Evolutionary conservation across 805 yeast genomes (phyloP).

Genomic region (Pichia californica): DNA sequence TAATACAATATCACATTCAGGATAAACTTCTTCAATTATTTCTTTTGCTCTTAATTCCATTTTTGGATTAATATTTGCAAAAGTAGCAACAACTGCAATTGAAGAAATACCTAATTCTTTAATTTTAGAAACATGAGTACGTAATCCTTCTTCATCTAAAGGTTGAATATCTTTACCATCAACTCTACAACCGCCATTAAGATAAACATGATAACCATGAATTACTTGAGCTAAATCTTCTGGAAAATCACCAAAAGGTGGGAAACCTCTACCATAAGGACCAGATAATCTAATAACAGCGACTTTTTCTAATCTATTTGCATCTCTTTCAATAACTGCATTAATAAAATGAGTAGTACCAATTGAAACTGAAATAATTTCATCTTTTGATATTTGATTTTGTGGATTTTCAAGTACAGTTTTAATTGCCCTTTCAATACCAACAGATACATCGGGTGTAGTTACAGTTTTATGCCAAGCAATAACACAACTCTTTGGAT

Average conservation of each 20-base stretch:
- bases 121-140: not conserved
- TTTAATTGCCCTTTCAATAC: not conserved
- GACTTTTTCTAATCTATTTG: not conserved
- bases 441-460: not conserved
- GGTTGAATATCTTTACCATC: conserved; percentile 1
- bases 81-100: not conserved
- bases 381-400: not conserved
- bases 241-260: not conserved
- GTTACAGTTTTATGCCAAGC: conserved; percentile 1
- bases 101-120: not conserved
- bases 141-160: not conserved
- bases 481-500: not conserved
- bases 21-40: not conserved
- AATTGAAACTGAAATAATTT: not conserved
- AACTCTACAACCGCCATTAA: conserved; percentile 1
- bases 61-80: not conserved
- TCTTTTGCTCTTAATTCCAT: not conserved
- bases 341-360: conserved; percentile 1
- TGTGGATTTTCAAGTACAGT: not conserved
- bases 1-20: not conserved
- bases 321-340: not conserved
- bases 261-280: not conserved
- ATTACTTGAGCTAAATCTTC: not conserved
- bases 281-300: conserved; percentile 1
- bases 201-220: not conserved